Evolutionary conservation across 225 moss, liverwort and hornwort genomes (phyloP), one percentile per base, ranked within the genome.

Genomic region (Sphagnum tenellum): DNA sequence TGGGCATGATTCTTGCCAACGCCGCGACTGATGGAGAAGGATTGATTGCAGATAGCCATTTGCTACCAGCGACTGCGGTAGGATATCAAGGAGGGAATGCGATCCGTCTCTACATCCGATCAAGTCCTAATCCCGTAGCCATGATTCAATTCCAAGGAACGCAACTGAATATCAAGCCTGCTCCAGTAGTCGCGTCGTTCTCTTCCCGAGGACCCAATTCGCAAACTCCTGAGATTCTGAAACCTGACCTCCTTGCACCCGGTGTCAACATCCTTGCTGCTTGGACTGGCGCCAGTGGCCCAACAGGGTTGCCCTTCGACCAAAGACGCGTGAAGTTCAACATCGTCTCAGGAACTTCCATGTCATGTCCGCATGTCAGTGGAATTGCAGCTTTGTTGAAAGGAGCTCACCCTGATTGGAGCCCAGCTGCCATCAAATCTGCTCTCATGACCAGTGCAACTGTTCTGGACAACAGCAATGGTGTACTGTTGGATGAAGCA

Each of bases 361-460:
- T 90, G 83, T 56, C 88, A 0, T 82, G 82, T 7, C 87, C 92
- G 1, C 89, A 89, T 64, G 71, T 89, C 45, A 77, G 87, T 47
- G 92, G 92, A 3, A 55, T 89, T 11, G 92, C 71, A 0, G 89
- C 87, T 8, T 74, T 92, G 2, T 59, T 92, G 0, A 76, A 67
- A 8, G 74, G 52, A 3, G 81, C 63, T 2, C 74, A 80, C 2
- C 89, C 89, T 0, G 63, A 50, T 2, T 92, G 92, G 92, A 87
- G 73, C 14, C 87, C 89, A 0, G 84, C 87, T 0, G 67, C 87
- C 3, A 85, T 89, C 74, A 89, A 89, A 49, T 92, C 92, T 5
- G 89, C 89, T 4, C 82, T 92, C 61, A 85, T 92, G 84, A 89
- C 89, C 44, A 63, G 29, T 29, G 29, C 29, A 29, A 29, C 29